A percentile compares a stretch with the other conserved stretches of the same genome.
These are phyloP conservation scores for Lagenaria siceraria DNA, from an alignment of 306 rosid genomes.

Conservation along the genomic window DNA sequence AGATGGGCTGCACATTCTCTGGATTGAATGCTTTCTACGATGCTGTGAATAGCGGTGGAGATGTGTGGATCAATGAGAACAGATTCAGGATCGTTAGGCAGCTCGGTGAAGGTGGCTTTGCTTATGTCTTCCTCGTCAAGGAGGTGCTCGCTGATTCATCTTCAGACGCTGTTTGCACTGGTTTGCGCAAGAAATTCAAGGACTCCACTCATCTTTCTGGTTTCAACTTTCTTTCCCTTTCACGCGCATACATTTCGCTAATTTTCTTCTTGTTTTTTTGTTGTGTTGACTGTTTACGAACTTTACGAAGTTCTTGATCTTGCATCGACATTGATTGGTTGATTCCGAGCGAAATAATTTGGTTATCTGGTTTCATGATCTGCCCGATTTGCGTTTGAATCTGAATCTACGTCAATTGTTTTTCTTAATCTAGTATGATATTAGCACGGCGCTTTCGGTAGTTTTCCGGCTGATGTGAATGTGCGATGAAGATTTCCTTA, in stretches of 20 bases:
- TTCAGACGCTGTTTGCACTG: conserved; percentile 24
- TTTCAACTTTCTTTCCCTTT: conserved; percentile 16
- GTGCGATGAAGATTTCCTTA: not conserved
- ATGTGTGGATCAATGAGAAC: conserved; percentile 93
- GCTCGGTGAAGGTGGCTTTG: conserved; percentile 99
- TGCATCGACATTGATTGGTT: not conserved
- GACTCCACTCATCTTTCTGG: conserved; percentile 71
- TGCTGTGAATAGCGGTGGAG: conserved; percentile 89
- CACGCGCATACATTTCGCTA: not conserved
- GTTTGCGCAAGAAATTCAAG: conserved; percentile 60
- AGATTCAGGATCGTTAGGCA: conserved; percentile 81
- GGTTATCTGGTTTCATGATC: not conserved
- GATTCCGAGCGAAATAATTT: not conserved
- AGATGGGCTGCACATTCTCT: conserved; percentile 93
- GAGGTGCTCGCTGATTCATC: conserved; percentile 44
- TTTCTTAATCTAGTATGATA: not conserved
- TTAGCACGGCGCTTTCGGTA: not conserved
- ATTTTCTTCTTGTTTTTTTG: not conserved
- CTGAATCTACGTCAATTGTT: not conserved
- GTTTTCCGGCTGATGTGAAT: not conserved
- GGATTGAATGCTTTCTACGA: conserved; percentile 82
- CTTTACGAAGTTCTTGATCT: not conserved
- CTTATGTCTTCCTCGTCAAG: conserved; percentile 72
- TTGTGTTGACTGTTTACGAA: not conserved
- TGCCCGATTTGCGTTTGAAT: not conserved